These are phyloP conservation scores for Pisolithus thermaeus DNA, from an alignment of 1,284 basidiomycete species.

Conservation along the genomic window DNA sequence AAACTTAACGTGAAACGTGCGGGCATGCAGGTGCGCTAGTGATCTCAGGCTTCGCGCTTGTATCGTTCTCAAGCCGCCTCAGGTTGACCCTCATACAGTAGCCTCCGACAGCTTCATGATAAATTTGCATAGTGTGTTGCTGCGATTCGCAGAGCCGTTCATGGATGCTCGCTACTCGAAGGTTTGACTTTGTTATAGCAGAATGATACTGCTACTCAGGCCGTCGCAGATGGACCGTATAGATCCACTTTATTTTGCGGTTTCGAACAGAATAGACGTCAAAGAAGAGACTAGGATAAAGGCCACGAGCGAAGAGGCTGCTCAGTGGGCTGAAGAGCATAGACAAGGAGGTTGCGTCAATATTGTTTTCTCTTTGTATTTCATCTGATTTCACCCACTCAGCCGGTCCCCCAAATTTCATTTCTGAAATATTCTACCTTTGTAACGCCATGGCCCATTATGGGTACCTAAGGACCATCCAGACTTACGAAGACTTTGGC, in stretches of 20 bases:
- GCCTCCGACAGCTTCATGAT: slow-evolving; percentile 92
- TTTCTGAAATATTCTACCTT: slow-evolving; percentile 93
- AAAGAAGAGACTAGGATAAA: slow-evolving; percentile 89
- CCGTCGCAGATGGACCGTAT: slow-evolving; percentile 78
- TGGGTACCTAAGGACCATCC: slow-evolving; percentile 77
- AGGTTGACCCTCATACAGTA: slow-evolving; percentile 83
- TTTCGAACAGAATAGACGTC: slow-evolving; percentile 67
- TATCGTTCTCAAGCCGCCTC: background rate
- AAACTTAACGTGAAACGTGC: slow-evolving; percentile 80
- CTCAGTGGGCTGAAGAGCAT: slow-evolving; percentile 61
- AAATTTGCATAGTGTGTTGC: slow-evolving; percentile 79
- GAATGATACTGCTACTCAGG: slow-evolving; percentile 10
- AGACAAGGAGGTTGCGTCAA: slow-evolving; percentile 36
- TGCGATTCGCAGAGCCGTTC: slow-evolving; percentile 93
- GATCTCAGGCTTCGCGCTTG: background rate
- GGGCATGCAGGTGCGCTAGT: slow-evolving; percentile 70
- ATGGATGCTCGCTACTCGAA: slow-evolving; percentile 91
- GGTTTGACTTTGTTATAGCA: slow-evolving; percentile 35
- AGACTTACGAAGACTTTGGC: slow-evolving; percentile 62
- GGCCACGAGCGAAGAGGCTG: slow-evolving; percentile 80
- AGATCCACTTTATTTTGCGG: slow-evolving; percentile 77
- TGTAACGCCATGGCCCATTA: slow-evolving; percentile 82
- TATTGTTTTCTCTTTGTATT: background rate
- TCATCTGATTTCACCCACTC: slow-evolving; percentile 2
- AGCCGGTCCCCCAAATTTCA: slow-evolving; percentile 77